Conservation (phyloP, 371 early-diverging fungal species). For the Gilbertella persicaria region DNA sequence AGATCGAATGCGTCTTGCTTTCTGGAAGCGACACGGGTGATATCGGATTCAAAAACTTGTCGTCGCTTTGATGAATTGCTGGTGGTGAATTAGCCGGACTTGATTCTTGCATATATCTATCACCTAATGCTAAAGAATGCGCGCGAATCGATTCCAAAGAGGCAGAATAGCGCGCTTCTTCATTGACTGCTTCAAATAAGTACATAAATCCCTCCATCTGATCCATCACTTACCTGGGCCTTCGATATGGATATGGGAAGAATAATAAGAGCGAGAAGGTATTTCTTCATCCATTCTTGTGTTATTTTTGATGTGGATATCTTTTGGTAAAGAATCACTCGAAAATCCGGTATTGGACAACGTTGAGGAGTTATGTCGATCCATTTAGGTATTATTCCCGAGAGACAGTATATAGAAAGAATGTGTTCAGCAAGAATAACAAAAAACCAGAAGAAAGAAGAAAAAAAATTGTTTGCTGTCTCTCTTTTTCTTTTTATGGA, state of each 20-base stretch:
- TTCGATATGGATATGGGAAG: conserved; percentile 41
- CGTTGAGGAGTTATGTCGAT: conserved; percentile 2
- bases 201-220: background rate
- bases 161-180: conserved; percentile 39
- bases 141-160: conserved; percentile 58
- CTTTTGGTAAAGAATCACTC: conserved; percentile 19
- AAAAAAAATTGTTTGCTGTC: no score
- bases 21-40: conserved; percentile 8
- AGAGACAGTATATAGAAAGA: no score
- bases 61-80: background rate
- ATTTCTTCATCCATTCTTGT: conserved; percentile 31
- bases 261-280: conserved; percentile 52
- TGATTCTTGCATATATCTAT: conserved; percentile 24
- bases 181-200: conserved; percentile 8
- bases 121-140: conserved; percentile 57
- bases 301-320: conserved; percentile 15
- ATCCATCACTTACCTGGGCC: conserved; percentile 21
- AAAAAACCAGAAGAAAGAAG: no score
- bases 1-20: conserved; percentile 12
- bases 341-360: background rate
- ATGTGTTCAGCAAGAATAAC: no score
- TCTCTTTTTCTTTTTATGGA: no score
- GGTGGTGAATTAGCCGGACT: conserved; percentile 17
- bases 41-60: conserved; percentile 5
- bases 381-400: background rate